Evolutionary conservation across 225 moss, liverwort and hornwort species (phyloP).

Genomic region (Marchantia paleacea): DNA sequence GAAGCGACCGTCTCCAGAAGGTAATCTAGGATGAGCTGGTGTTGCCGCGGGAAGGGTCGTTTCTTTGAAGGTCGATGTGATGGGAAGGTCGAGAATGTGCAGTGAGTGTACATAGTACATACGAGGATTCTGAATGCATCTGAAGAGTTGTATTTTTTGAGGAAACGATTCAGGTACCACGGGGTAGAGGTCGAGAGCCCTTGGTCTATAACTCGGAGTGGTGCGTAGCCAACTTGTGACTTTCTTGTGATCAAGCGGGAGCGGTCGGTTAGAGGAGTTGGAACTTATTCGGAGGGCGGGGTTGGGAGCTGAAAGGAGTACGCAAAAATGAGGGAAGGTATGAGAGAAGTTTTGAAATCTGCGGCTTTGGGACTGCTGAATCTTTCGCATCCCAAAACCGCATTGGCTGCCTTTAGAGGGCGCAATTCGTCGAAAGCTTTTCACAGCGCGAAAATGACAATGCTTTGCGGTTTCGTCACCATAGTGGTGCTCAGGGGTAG

Average conservation of each 20-base stretch:
- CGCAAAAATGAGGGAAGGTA: slow-evolving; percentile 9
- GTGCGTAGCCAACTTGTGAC: background rate
- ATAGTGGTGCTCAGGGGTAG: slow-evolving; percentile 61
- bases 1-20: background rate
- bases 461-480: slow-evolving; percentile 64
- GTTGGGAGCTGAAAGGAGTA: background rate
- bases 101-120: background rate
- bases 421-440: slow-evolving; percentile 56
- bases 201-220: background rate
- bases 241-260: background rate
- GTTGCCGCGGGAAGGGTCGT: background rate
- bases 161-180: background rate
- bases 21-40: background rate
- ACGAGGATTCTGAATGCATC: background rate
- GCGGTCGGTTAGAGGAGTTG: background rate
- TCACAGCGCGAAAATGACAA: slow-evolving; percentile 57
- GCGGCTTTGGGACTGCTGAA: slow-evolving; percentile 18
- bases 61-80: background rate
- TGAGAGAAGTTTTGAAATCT: slow-evolving; percentile 22
- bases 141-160: background rate
- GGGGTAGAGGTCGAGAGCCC: background rate
- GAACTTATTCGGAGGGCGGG: background rate
- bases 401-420: slow-evolving; percentile 56
- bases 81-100: background rate
- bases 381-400: slow-evolving; percentile 20